Conservation (phyloP, 176 grass and related monocot species). For the Guadua angustifolia region DNA sequence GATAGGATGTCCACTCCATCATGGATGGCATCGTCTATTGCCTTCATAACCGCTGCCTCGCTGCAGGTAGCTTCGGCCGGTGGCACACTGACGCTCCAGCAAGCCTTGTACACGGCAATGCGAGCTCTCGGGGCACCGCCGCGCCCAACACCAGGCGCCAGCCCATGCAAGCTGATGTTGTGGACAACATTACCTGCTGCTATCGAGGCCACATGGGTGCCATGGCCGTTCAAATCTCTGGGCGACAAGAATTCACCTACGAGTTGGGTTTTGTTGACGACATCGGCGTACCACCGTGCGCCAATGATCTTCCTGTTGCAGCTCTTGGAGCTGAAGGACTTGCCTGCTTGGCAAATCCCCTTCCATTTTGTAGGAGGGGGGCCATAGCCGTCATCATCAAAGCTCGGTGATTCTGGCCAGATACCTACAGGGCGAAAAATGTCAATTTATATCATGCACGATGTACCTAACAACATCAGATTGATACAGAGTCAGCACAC, state of each 20-base stretch:
- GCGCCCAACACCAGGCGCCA: constrained; percentile 44
- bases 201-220: constrained; percentile 63
- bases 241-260: constrained; percentile 43
- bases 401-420: constrained; percentile 50
- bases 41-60: constrained; percentile 31
- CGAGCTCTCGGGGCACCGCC: constrained; percentile 52
- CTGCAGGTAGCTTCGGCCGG: not conserved
- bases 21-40: constrained; percentile 58
- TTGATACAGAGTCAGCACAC: too few relatives aligned
- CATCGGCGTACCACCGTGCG: constrained; percentile 31
- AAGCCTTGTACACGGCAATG: constrained; percentile 61
- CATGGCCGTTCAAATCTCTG: constrained; percentile 55
- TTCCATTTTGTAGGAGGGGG: constrained; percentile 39
- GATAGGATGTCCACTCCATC: constrained; percentile 67
- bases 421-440: constrained; percentile 25
- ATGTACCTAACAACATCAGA: not conserved
- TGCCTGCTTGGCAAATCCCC: constrained; percentile 37
- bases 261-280: not conserved
- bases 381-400: constrained; percentile 10
- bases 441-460: not conserved
- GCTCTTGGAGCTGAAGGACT: constrained; percentile 12
- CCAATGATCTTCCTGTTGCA: constrained; percentile 53
- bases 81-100: constrained; percentile 5
- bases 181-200: constrained; percentile 46
- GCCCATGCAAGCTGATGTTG: constrained; percentile 38